Percentiles rank a stretch among this genome's conserved stretches.
phyloP scores from a whole-genome alignment of 2,329 filamentous ascomycete genomes.

The Hymenoscyphus albidus region DNA sequence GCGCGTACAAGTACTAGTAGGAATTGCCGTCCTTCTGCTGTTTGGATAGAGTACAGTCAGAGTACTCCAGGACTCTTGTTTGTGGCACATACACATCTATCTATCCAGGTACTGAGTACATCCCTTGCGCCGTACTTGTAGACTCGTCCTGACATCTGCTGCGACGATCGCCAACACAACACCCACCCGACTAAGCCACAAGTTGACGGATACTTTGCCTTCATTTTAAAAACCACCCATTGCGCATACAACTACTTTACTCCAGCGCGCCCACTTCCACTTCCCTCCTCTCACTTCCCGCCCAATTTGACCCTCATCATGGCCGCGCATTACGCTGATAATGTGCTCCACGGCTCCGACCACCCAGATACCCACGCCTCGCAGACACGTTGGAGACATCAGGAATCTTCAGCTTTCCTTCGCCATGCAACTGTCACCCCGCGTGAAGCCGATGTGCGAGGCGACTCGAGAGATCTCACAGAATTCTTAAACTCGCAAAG shows the following conservation, averaged over 20 bases:
- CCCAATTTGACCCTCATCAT: slow-evolving; percentile 16
- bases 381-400: slow-evolving; percentile 57
- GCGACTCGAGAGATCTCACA: slow-evolving; percentile 49
- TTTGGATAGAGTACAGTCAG: not conserved
- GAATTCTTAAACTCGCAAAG: slow-evolving; percentile 54
- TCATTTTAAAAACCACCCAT: slow-evolving; percentile 2
- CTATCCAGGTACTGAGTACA: not conserved
- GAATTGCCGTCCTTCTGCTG: not conserved
- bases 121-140: not conserved
- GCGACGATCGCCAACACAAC: not conserved
- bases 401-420: slow-evolving; percentile 56
- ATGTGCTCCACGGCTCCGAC: slow-evolving; percentile 27
- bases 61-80: not conserved
- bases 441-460: slow-evolving; percentile 41
- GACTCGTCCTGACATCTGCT: not conserved
- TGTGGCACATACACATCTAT: not conserved
- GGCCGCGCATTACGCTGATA: slow-evolving; percentile 28
- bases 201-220: not conserved
- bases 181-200: not conserved
- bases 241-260: not conserved
- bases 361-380: slow-evolving; percentile 52
- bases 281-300: not conserved
- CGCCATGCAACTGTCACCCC: slow-evolving; percentile 24
- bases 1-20: not conserved
- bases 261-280: not conserved